These are phyloP conservation scores for Serendipita sp. DNA, from an alignment of 768 basidiomycete species.

Conservation along the genomic window DNA sequence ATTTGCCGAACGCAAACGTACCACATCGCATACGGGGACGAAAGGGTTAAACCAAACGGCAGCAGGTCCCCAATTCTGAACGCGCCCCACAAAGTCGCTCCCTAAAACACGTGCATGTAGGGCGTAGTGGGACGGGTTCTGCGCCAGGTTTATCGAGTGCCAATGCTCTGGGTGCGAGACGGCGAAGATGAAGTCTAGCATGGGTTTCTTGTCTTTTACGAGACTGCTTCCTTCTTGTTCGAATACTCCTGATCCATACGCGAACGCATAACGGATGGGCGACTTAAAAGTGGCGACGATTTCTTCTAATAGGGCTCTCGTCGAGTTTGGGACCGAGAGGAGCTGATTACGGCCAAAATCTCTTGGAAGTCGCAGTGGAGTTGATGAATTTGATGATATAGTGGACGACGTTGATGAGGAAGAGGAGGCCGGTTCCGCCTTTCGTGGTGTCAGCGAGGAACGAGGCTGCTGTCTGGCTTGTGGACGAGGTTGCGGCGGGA, in stretches of 20 bases:
- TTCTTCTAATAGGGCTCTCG: slow-evolving; percentile 60
- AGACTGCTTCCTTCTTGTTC: slow-evolving; percentile 44
- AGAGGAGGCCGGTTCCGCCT: background rate
- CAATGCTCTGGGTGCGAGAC: slow-evolving; percentile 87
- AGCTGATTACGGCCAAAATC: slow-evolving; percentile 67
- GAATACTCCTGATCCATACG: slow-evolving; percentile 93
- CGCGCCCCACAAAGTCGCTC: slow-evolving; percentile 57
- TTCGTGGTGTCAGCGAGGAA: slow-evolving; percentile 2
- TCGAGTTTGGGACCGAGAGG: slow-evolving; percentile 61
- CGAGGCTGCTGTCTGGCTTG: background rate
- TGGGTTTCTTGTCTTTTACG: slow-evolving; percentile 30
- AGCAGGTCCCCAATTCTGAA: slow-evolving; percentile 53
- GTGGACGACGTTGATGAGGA: background rate
- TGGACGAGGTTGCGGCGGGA: background rate
- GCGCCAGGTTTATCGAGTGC: slow-evolving; percentile 89
- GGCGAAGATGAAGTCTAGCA: slow-evolving; percentile 95
- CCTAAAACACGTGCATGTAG: slow-evolving; percentile 74
- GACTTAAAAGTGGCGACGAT: slow-evolving; percentile 72
- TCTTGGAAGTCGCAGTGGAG: background rate
- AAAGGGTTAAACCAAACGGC: slow-evolving; percentile 96
- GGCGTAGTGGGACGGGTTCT: slow-evolving; percentile 83
- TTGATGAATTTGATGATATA: background rate
- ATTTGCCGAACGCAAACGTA: slow-evolving; percentile 28
- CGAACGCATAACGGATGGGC: slow-evolving; percentile 91
- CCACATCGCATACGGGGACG: slow-evolving; percentile 67